Base-by-base conservation (phyloP, 768 basidiomycete genomes). In the Heimioporus sp. region DNA sequence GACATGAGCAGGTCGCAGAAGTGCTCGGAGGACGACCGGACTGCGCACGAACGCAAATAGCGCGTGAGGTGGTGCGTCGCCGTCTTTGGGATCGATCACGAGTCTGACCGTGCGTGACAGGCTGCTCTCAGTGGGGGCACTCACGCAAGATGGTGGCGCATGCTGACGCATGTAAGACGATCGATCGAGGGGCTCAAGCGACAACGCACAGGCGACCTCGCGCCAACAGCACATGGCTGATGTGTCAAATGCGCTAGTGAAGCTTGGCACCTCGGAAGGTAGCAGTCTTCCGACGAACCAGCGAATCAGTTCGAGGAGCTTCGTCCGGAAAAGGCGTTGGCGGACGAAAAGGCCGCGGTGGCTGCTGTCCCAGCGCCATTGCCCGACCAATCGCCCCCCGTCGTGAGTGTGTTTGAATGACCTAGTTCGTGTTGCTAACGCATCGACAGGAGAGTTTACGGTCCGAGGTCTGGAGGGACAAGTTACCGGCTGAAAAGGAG, bases 41-140 rank as follows among this genome's bases (percentile, higher is more conserved):
- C 72, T 4, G 74, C 78, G 7, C 81, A 85, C 48, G 86, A 87
- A 60, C 79, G 75, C 37, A 83, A 87, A 41, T 73, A 87, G n/a
- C 82, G 78, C 79, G 89, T 21, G 84, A 83, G 13, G 81, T 83
- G 74, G 89, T 86, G 59, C 20, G 72, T 19, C 53, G 10, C 42
- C 21, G 24, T 17, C 12, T 9, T 21, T 20, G 37, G 40, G 24
- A 16, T 5, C 16, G n/a, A n/a, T 15, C 1, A 12, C 10, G 43
- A n/a, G 30, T 34, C 44, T 49, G 2, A 64, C 4, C 3, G 24
- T 30, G 32, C 48, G 24, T 28, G 24, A 28, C 24, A 85, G 80
- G 78, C 83, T 57, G 90, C n/a, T n/a, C n/a, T n/a, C 90, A 5
- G 90, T 94, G 63, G 87, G 81, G 85, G 49, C 93, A 93, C 59